Base-by-base conservation (phyloP, 1,284 basidiomycete genomes). In the Anthracocystis setariae region DNA sequence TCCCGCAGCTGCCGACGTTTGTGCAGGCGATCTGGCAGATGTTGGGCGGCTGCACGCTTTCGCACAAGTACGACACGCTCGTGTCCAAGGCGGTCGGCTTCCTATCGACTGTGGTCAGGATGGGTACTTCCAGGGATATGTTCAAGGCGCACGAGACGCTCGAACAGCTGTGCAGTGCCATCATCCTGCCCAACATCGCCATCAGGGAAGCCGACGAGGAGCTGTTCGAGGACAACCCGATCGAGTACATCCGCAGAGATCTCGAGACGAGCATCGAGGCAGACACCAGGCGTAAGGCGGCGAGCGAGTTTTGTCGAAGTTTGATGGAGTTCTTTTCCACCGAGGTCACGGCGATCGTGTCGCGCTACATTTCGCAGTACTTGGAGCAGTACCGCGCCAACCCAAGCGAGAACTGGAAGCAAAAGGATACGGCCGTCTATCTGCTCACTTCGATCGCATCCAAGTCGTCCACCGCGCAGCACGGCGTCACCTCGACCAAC, bases 391-490 rank as follows among this genome's bases (percentile, higher is more conserved):
- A 88, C 83, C 77, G 84, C 1, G 76, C 85, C 20, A 88, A 91
- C 78, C 89, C 88, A 12, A 80, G 84, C 8, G 87, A 87, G 25
- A 91, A 92, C 77, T 99, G 94, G 94, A 91, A 91, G 82, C 88
- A 90, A 49, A 99, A 99, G 84, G 94, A 98, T 84, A 92, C 91
- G 18, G 95, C 95, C n/a, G 90, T 98, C 49, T 98, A 93, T 84
- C 85, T 98, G 25, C 86, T 98, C 75, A 93, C 92, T 8, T 93
- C 93, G 2, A 89, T 98, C 60, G 95, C 95, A 1, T 90, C 92
- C 7, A 87, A 91, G 51, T 92, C 93, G 4, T 91, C 91, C 8
- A 97, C 95, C 0, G 87, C 80, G 8, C 61, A 61, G 53, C 72
- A 74, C 69, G 95, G 95, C 52, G 94, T 97, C 25, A 96, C 94